Base-by-base conservation (phyloP, 768 basidiomycete species). In the Dentipellis fragilis region DNA sequence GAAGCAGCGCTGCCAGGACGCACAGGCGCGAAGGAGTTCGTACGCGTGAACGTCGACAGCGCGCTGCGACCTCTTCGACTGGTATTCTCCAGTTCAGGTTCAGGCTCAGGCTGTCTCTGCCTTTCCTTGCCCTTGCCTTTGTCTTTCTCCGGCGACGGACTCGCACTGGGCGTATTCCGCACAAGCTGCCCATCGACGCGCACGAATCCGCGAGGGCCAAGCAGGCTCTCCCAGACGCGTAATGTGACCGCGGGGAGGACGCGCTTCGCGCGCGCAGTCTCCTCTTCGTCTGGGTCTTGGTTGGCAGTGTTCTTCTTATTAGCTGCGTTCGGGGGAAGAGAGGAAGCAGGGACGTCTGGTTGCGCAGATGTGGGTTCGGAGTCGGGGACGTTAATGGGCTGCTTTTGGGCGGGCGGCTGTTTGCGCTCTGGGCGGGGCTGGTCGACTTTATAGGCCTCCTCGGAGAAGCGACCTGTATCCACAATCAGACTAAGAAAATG, bases 161-260 rank as follows among this genome's bases (percentile, higher is more conserved):
- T 56, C n/a, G 17, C 38, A 21, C 45, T 52, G 51, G 40, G 45
- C 36, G 23, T 35, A 36, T 37, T 23, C 50, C 80, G 77, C 6
- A 85, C 65, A 50, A 89, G 75, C 59, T 79, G 75, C 9, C 82
- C 80, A 19, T 72, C 74, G 17, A 76, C 68, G 54, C 87, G 68
- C 59, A 81, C 77, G 66, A 84, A 87, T 10, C 87, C 88, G 9
- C 87, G 78, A 23, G 78, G 72, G 55, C 79, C 76, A 29, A 90
- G 76, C 22, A 90, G 79, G 58, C 77, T 77, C 51, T 79, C 75
- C 88, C 88, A 90, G 8, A 89, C 74, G 56, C 83, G 80, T 42
- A 85, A 73, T 1, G 83, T 84, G 2, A 82, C 74, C 0, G 75
- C 74, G 0, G 84, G 84, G 1, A 81, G 84, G 1, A 81, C 70